Evolutionary conservation across 352 stramenopile genomes (phyloP), one percentile per base, ranked within the genome.

Genomic region (Globisporangium nunn): DNA sequence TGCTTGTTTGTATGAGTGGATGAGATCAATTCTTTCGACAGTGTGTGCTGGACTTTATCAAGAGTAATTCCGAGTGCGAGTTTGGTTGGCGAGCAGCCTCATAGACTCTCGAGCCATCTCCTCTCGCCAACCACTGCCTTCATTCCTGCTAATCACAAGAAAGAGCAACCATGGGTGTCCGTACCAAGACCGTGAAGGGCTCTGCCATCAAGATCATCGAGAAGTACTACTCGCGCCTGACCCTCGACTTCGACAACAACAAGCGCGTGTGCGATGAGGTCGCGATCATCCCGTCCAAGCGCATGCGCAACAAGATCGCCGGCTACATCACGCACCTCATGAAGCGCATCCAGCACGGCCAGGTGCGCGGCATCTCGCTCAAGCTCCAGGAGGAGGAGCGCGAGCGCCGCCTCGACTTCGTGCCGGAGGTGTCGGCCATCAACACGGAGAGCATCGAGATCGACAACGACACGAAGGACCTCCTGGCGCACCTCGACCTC

Each of bases 221-320:
- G 88, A 99, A 99, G 86, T 99, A 99, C 86, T 99, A 99, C 90
- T 96, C 96, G 74, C 93, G 96, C 54, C 87, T 99, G 59, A 99
- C 96, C 50, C 78, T 99, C 14, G 98, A 99, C 82, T 99, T 99
- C 85, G 96, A 99, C 85, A 98, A 94, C 58, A 99, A 99, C 95
- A 99, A 99, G 90, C 85, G 94, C 62, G 93, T 96, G 59, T 95
- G 84, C 71, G 88, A 96, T 78, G 93, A 98, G 74, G 97, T 99
- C 60, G 96, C 97, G 52, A 98, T 99, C 75, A 95, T 99, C 64
- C 97, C 97, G 55, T 99, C 96, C 61, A 99, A 99, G 94, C 95
- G 97, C 66, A 99, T 99, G 97, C 92, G 97, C 68, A 99, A 99
- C 91, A 99, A 99, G 91, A 99, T 99, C 71, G 97, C 97, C 37